A percentile compares a stretch with the other conserved stretches of the same genome.
phyloP scores from a whole-genome alignment of 2,329 filamentous ascomycete genomes.

The Hypoxylon sp. region DNA sequence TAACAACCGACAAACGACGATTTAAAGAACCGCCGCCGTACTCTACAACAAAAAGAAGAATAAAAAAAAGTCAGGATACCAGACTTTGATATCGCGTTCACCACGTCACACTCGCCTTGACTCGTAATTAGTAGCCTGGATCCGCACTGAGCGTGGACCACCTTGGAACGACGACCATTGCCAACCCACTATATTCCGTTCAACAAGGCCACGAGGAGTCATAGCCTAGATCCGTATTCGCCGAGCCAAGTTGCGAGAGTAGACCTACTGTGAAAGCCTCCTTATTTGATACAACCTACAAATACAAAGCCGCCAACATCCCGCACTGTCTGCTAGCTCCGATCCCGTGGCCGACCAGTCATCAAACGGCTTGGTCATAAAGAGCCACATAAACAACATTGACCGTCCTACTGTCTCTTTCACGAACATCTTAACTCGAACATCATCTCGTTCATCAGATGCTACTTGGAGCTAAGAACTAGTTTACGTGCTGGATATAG shows the following conservation, averaged over 20 bases:
- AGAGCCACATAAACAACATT: conserved; percentile 45
- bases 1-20: conserved; percentile 44
- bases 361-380: conserved; percentile 47
- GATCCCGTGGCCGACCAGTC: conserved; percentile 49
- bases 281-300: conserved; percentile 56
- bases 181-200: conserved; percentile 39
- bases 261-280: conserved; percentile 48
- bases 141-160: conserved; percentile 50
- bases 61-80: conserved; percentile 39
- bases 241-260: conserved; percentile 53
- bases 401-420: conserved; percentile 37
- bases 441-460: conserved; percentile 50
- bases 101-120: conserved; percentile 54
- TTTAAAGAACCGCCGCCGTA: conserved; percentile 40
- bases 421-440: conserved; percentile 34
- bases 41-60: conserved; percentile 34
- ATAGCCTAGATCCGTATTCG: conserved; percentile 59
- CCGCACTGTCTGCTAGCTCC: conserved; percentile 40
- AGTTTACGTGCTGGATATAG: conserved; percentile 51
- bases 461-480: conserved; percentile 49
- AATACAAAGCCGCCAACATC: conserved; percentile 50
- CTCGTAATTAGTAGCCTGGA: conserved; percentile 50
- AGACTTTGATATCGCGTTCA: conserved; percentile 47
- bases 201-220: conserved; percentile 59
- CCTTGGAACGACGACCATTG: conserved; percentile 47